These are phyloP conservation scores for Aureobasidium sp. DNA, from an alignment of 2,329 filamentous ascomycete genomes.

Conservation along the genomic window DNA sequence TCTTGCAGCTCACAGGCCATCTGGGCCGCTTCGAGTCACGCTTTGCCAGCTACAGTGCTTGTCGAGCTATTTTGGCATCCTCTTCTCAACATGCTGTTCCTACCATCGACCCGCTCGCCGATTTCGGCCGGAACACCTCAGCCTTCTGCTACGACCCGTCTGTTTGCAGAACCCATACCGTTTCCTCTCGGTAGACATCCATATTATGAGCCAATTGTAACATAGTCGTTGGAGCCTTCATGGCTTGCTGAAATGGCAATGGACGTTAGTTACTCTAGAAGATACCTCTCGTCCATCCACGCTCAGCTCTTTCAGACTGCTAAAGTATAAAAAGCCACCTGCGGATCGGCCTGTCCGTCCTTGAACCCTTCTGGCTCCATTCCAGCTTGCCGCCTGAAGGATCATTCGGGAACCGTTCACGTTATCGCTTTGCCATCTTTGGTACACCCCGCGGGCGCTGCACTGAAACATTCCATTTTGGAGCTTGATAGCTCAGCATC, in stretches of 20 bases:
- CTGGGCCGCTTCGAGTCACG: background rate
- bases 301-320: background rate
- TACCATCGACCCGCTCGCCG: too few relatives aligned
- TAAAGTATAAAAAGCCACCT: conserved; percentile 7
- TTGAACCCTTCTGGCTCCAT: background rate
- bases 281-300: background rate
- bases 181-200: too few relatives aligned
- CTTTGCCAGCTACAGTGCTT: background rate
- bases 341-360: background rate
- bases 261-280: too few relatives aligned
- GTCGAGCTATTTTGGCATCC: too few relatives aligned
- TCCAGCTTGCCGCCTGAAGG: background rate
- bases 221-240: too few relatives aligned
- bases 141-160: too few relatives aligned
- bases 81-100: too few relatives aligned
- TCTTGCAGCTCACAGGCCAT: background rate
- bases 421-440: background rate
- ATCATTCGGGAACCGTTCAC: background rate
- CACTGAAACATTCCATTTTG: background rate
- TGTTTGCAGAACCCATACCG: too few relatives aligned
- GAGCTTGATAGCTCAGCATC: background rate
- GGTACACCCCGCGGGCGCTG: background rate
- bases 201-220: too few relatives aligned
- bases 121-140: too few relatives aligned
- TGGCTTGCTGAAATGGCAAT: too few relatives aligned